Evolutionary conservation across 768 basidiomycete genomes (phyloP).

Genomic region (Tulasnella sp.): DNA sequence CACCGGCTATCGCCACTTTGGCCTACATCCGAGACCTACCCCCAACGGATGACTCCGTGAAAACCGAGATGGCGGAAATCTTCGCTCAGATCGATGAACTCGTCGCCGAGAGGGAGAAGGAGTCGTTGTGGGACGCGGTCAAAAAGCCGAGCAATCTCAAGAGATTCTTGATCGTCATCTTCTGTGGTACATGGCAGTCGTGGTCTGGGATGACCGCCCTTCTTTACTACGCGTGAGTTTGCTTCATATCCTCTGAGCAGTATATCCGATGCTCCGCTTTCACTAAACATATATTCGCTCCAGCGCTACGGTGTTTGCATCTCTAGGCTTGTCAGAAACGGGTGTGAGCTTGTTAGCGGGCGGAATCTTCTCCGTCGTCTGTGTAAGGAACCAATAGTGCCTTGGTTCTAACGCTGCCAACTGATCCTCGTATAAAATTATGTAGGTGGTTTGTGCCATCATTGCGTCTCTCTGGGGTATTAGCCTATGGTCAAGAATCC

Average conservation of each 20-base stretch:
- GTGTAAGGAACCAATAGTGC: background rate
- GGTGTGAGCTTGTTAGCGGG: conserved; percentile 11
- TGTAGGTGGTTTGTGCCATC: background rate
- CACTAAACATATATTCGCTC: too few species aligned
- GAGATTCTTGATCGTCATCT: background rate
- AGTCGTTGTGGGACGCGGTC: background rate
- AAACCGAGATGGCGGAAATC: conserved; percentile 11
- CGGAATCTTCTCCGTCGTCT: conserved; percentile 6
- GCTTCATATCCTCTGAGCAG: too few species aligned
- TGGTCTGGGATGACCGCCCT: conserved; percentile 8
- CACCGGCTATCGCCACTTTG: background rate
- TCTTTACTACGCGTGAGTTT: conserved; percentile 15
- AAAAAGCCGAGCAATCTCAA: background rate
- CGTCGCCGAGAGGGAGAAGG: background rate
- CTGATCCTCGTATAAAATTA: background rate
- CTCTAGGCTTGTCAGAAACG: conserved; percentile 7
- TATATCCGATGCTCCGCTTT: too few species aligned
- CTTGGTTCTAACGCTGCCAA: background rate
- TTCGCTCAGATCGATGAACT: conserved; percentile 6
- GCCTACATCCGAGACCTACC: conserved; percentile 8
- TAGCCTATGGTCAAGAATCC: background rate
- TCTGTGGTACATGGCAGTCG: conserved; percentile 9
- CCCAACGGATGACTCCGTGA: background rate
- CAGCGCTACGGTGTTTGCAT: conserved; percentile 11
- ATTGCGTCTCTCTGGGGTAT: conserved; percentile 1